Evolutionary conservation across 2,329 filamentous ascomycete species (phyloP), one percentile per base, ranked within the genome.

Genomic region (Penicillium sp.): DNA sequence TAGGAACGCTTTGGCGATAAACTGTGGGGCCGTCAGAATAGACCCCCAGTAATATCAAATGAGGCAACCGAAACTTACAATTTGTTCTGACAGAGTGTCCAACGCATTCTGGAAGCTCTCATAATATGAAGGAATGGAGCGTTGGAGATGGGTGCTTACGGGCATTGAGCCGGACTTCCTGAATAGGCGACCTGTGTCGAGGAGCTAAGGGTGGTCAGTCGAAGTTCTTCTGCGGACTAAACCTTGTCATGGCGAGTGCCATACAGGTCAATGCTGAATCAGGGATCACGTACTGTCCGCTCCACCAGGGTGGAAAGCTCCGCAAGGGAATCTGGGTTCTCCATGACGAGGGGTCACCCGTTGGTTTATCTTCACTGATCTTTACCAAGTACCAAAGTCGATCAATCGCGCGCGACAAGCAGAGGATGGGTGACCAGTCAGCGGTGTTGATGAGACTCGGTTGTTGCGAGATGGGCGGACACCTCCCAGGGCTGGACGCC

Each of bases 161-260:
- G 63, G 58, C 33, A 62, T 47, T 6, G 25, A 27, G 25, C 10
- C 25, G 4, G 55, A 54, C 10, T 63, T 59, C 34, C 61, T 63
- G 36, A 70, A 69, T 39, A 68, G 64, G 7, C 65, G 63, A 14
- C 63, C 67, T 9, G 64, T 68, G 21, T 69, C 67, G 38, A 69
- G 54, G 17, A 70, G 59, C 67, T 70, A 48, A 6, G 11, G 10
- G 6, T 13, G 21, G 14, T 17, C 19, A 19, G 9, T 25, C 36
- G 30, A 33, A 38, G 27, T 32, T 26, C 7, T 31, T 48, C 28
- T 50, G 41, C 17, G 27, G 39, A 25, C n/a, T n/a, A n/a, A n/a
- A n/a, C n/a, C n/a, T n/a, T n/a, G n/a, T n/a, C n/a, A n/a, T n/a
- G n/a, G n/a, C n/a, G n/a, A n/a, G n/a, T n/a, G n/a, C n/a, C n/a